Base-by-base conservation (phyloP, 1,284 basidiomycete species). In the Trametes versicolor region DNA sequence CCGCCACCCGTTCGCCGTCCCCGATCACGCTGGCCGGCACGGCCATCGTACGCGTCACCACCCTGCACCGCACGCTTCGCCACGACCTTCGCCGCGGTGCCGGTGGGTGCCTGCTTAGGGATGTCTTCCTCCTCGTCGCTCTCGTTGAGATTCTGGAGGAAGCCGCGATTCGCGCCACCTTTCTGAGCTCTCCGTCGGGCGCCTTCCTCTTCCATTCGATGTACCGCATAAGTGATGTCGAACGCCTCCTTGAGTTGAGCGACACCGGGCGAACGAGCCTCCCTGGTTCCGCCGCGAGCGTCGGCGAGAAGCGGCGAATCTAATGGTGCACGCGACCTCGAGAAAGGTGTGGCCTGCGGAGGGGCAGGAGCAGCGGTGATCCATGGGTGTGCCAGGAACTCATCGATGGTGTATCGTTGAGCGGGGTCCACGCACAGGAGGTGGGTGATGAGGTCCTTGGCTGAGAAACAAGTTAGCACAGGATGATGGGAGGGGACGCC, bases 191-290 rank as follows among this genome's bases (percentile, higher is more conserved):
- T 86, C 62, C 94, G 83, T 57, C 94, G 86, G 0, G 93, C 93
- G 27, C 96, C 96, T 79, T 99, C 98, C 79, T 99, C 98, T 76
- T 99, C 97, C 95, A 98, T 98, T 23, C 98, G 90, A 79, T 99
- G 98, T 0, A 99, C 97, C 13, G 98, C 98, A 77, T 99, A 99
- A 0, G 98, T 98, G 72, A 99, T 93, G 76, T 99, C 98, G 77
- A 99, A 99, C 1, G 98, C 97, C 77, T 99, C 98, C 76, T 98
- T 99, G 78, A 99, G 89, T 0, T 91, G 89, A 0, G 93, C 90
- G 49, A 99, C 78, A 41, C 97, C 97, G 1, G 98, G 98, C 58
- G 96, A 98, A 61, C 95, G 91, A 51, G 92, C 93, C 72, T 96
- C 94, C 58, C 88, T 85, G n/a, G 75, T 90, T 89, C 90, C 91